Conservation (phyloP, 768 basidiomycete species). For the Naganishia vishniacii region DNA sequence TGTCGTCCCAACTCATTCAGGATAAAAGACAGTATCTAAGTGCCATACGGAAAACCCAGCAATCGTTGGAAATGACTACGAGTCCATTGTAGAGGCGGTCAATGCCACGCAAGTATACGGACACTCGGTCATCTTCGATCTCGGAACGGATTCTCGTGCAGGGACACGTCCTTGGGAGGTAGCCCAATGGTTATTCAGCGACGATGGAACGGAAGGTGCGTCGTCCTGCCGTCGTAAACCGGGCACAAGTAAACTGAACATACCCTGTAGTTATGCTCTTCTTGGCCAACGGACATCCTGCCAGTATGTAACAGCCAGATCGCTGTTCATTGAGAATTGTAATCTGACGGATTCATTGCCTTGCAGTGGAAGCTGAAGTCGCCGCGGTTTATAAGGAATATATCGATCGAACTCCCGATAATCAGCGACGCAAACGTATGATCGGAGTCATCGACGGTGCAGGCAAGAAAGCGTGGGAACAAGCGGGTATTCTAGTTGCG, state of each 20-base stretch:
- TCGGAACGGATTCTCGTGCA: not conserved
- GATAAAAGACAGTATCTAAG: too few species aligned
- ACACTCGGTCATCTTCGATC: slow-evolving; percentile 1
- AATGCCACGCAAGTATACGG: not conserved
- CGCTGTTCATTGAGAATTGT: too few species aligned
- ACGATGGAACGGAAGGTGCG: slow-evolving; percentile 15
- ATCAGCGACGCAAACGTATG: slow-evolving; percentile 17
- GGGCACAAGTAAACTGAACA: not conserved
- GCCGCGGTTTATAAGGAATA: slow-evolving; percentile 8
- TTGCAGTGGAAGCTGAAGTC: slow-evolving; percentile 6
- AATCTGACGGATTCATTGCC: not conserved
- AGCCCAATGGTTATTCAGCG: slow-evolving; percentile 10
- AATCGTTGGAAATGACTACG: slow-evolving; percentile 7
- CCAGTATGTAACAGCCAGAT: not conserved
- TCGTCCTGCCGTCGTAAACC: not conserved
- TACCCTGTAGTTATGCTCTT: not conserved
- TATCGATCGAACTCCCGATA: slow-evolving; percentile 2
- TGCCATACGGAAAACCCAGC: not conserved
- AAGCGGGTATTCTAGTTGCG: slow-evolving; percentile 11
- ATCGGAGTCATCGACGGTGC: not conserved
- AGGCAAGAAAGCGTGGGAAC: not conserved
- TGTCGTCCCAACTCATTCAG: not conserved
- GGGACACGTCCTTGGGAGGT: slow-evolving; percentile 16
- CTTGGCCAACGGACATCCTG: slow-evolving; percentile 1
- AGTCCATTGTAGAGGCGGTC: not conserved